Percentiles rank a stretch among this genome's conserved stretches.
Evolutionary conservation across 148 eudicot genomes (phyloP).

Genomic region (Camellia granthamiana): DNA sequence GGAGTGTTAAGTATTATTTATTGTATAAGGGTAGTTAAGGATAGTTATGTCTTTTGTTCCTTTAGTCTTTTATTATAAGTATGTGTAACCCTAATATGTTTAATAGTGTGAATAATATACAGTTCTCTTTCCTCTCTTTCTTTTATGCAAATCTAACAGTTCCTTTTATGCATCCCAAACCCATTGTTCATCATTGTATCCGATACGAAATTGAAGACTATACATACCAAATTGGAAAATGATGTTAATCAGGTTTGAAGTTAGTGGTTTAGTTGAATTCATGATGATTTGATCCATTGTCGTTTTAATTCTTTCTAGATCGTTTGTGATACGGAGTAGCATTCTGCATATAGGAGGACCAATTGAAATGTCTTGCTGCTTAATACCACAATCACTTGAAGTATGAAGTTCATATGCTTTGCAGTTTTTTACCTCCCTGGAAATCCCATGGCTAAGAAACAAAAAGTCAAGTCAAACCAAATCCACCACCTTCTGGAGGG

Average conservation of each 20-base stretch:
- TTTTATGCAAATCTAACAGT: no score
- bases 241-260: background rate
- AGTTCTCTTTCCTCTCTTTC: no score
- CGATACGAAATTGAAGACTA: background rate
- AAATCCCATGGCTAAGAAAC: background rate
- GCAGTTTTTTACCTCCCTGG: background rate
- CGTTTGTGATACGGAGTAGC: background rate
- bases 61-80: no score
- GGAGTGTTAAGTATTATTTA: no score
- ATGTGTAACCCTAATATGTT: no score
- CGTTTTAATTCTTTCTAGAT: background rate
- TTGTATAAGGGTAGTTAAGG: no score
- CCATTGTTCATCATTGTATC: background rate
- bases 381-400: background rate
- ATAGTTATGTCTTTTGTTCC: no score
- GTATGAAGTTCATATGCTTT: background rate
- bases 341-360: background rate
- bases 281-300: background rate
- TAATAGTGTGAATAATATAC: no score
- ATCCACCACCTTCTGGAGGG: constrained; percentile 21
- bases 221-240: background rate
- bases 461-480: constrained; percentile 22
- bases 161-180: background rate
- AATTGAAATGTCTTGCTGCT: background rate
- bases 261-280: background rate